These are phyloP conservation scores for Cryptococcus depauperatus DNA, from an alignment of 1,284 basidiomycete genomes.

Conservation along the genomic window DNA sequence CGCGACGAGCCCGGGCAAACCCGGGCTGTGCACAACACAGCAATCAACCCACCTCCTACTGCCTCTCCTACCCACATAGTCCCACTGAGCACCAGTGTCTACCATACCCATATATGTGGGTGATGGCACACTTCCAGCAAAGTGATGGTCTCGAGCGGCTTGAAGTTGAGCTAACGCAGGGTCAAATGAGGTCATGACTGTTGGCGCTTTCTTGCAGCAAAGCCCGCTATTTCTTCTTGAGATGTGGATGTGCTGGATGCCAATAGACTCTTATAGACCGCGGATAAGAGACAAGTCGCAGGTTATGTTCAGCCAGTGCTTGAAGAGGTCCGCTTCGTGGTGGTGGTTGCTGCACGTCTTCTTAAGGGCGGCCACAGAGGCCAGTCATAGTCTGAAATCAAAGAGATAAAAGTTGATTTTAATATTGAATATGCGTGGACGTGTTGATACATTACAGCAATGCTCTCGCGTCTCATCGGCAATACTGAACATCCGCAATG, in stretches of 20 bases:
- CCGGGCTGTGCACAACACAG: too few species aligned
- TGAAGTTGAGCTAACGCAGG: constrained; percentile 34
- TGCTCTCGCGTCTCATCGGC: too few species aligned
- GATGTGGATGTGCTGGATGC: neutral
- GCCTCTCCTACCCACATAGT: constrained; percentile 33
- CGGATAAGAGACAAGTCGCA: too few species aligned
- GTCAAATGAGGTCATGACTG: constrained; percentile 36
- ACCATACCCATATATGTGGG: constrained; percentile 55
- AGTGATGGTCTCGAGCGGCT: constrained; percentile 29
- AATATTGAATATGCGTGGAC: too few species aligned
- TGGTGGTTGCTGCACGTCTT: neutral
- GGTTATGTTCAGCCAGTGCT: too few species aligned
- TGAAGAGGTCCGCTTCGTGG: too few species aligned
- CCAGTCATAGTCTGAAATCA: too few species aligned
- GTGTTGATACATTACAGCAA: too few species aligned
- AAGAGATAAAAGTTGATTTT: too few species aligned
- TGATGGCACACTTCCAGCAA: constrained; percentile 44
- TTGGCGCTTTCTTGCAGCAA: too few species aligned
- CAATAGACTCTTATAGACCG: neutral
- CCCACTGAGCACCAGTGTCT: constrained; percentile 44
- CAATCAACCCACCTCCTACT: constrained; percentile 34
- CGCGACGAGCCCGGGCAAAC: too few species aligned
- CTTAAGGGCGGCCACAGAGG: neutral
- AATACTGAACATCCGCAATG: too few species aligned
- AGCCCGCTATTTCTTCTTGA: neutral